Conservation (phyloP, 2,329 filamentous ascomycete genomes). For the Pseudogymnoascus sp. region DNA sequence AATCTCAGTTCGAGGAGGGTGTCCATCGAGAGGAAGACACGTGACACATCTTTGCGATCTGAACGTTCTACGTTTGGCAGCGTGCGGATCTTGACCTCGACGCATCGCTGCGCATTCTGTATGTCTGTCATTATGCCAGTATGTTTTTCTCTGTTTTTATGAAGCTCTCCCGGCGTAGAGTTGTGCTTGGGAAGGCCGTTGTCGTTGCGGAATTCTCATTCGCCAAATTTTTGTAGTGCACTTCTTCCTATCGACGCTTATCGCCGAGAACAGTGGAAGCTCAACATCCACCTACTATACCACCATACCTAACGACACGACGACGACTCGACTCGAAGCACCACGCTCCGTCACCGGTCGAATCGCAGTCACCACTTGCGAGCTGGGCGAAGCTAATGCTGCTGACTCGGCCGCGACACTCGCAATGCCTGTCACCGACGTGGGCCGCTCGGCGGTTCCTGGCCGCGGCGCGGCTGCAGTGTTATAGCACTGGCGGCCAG, state of each 20-base stretch:
- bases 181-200: not conserved
- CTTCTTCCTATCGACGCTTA: conserved; percentile 8
- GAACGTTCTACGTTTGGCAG: conserved; percentile 23
- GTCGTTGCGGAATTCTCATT: not conserved
- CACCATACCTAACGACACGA: not conserved
- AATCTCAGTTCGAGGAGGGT: conserved; percentile 49
- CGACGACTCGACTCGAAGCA: not conserved
- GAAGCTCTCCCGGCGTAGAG: not conserved
- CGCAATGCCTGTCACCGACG: conserved; percentile 37
- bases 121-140: conserved; percentile 18
- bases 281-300: not conserved
- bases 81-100: conserved; percentile 29
- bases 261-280: not conserved
- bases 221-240: conserved; percentile 4
- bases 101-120: conserved; percentile 21
- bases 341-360: not conserved
- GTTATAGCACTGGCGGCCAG: not conserved
- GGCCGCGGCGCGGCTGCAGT: conserved; percentile 4
- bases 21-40: conserved; percentile 26
- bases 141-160: not conserved
- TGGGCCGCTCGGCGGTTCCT: conserved; percentile 31
- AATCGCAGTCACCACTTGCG: conserved; percentile 22
- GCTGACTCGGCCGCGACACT: conserved; percentile 34
- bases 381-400: conserved; percentile 34
- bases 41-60: conserved; percentile 28